These are phyloP conservation scores for Hyphopichia homilentoma DNA, from an alignment of 805 yeast species.

Conservation along the genomic window DNA sequence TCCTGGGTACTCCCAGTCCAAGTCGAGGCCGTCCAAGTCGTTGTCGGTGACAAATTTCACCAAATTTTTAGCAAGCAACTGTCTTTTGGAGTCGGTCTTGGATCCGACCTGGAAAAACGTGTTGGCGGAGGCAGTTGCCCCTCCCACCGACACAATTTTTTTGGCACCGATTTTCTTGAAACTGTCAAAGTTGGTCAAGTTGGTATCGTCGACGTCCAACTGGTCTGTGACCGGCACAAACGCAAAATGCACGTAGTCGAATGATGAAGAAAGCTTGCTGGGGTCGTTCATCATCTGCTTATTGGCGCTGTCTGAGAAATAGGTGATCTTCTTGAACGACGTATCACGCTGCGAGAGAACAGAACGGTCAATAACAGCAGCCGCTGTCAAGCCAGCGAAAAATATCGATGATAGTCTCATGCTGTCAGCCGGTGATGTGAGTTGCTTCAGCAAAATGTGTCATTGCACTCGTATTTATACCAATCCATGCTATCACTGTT, in stretches of 20 bases:
- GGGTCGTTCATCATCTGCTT: slow-evolving; percentile 10
- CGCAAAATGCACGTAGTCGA: slow-evolving; percentile 13
- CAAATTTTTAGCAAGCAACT: slow-evolving; percentile 12
- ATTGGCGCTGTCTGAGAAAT: slow-evolving; percentile 15
- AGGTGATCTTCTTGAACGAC: slow-evolving; percentile 11
- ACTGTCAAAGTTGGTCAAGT: neutral
- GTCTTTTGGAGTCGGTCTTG: slow-evolving; percentile 5
- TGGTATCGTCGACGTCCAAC: slow-evolving; percentile 5
- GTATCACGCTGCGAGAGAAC: too few species aligned
- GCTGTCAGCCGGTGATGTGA: too few species aligned
- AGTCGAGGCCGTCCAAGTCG: slow-evolving; percentile 15
- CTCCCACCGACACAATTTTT: slow-evolving; percentile 6
- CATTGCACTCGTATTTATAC: too few species aligned
- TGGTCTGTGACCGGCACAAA: slow-evolving; percentile 11
- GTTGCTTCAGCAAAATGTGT: too few species aligned
- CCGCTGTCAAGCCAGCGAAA: too few species aligned
- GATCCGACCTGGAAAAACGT: too few species aligned
- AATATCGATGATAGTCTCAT: too few species aligned
- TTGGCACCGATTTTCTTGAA: slow-evolving; percentile 9
- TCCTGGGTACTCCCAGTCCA: slow-evolving; percentile 20
- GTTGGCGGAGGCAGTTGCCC: slow-evolving; percentile 10
- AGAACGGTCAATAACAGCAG: too few species aligned
- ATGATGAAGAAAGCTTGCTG: slow-evolving; percentile 3
- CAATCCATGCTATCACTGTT: too few species aligned
- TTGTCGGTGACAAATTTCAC: slow-evolving; percentile 9